A percentile compares a stretch with the other conserved stretches of the same genome.
Evolutionary conservation across 2,329 filamentous ascomycete genomes (phyloP).

Genomic region (Davidsoniella virescens): DNA sequence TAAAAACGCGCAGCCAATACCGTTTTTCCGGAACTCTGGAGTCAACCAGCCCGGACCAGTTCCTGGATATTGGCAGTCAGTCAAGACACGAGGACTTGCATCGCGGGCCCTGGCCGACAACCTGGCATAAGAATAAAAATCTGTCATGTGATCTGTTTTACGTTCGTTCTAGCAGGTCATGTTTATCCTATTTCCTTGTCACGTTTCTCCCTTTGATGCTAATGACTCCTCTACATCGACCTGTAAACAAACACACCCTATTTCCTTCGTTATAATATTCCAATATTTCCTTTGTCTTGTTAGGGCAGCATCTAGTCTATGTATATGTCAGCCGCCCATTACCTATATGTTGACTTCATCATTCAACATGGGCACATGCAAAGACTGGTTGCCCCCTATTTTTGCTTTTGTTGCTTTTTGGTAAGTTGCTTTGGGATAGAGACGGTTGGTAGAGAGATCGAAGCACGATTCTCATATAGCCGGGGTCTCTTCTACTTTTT

Average conservation of each 20-base stretch:
- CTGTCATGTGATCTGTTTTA: not conserved
- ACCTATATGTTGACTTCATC: no score
- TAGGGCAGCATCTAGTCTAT: not conserved
- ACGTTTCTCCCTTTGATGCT: not conserved
- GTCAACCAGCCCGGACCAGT: constrained; percentile 68
- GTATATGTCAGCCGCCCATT: no score
- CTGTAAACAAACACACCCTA: not conserved
- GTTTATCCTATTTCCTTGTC: constrained; percentile 2
- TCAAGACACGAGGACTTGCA: constrained; percentile 4
- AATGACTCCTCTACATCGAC: not conserved
- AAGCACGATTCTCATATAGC: no score
- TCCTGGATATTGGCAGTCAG: constrained; percentile 39
- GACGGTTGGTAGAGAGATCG: no score
- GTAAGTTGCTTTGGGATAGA: no score
- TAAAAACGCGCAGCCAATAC: constrained; percentile 13
- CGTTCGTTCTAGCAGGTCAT: not conserved
- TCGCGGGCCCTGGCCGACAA: constrained; percentile 6
- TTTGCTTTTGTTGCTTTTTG: no score
- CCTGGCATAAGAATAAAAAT: not conserved
- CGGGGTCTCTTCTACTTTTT: no score
- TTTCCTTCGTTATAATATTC: not conserved
- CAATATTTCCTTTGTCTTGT: not conserved
- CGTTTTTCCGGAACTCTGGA: constrained; percentile 41
- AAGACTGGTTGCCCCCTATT: no score
- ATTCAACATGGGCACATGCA: no score